phyloP scores from a whole-genome alignment of 306 rosid genomes.

The Gynostemma pentaphyllum region DNA sequence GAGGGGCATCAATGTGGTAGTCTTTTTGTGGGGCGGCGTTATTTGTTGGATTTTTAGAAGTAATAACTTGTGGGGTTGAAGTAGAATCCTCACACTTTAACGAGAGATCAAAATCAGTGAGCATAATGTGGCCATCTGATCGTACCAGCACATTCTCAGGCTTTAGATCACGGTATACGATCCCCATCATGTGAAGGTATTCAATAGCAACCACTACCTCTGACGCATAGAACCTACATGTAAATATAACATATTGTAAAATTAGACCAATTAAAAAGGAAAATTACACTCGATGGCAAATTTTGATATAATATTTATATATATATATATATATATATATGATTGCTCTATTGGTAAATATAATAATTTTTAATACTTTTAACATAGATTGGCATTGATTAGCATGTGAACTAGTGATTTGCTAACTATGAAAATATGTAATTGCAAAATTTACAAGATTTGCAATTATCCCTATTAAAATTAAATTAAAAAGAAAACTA shows the following conservation, averaged over 20 bases:
- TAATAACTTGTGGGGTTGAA: conserved; percentile 38
- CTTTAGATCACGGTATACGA: conserved; percentile 76
- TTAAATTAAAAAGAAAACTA: background rate
- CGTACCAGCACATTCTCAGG: conserved; percentile 73
- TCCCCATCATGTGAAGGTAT: conserved; percentile 91
- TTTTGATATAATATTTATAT: too few species aligned
- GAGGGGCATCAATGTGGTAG: conserved; percentile 22
- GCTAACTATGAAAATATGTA: too few species aligned
- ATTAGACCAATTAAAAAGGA: background rate
- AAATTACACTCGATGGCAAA: too few species aligned
- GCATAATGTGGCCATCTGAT: conserved; percentile 78
- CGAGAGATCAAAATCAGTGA: conserved; percentile 65
- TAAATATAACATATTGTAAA: background rate
- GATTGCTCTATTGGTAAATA: too few species aligned
- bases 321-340: too few species aligned
- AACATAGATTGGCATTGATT: too few species aligned
- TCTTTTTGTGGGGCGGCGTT: conserved; percentile 5
- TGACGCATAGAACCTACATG: conserved; percentile 60
- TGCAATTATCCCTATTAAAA: background rate
- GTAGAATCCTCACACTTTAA: conserved; percentile 30
- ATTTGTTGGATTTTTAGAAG: conserved; percentile 25
- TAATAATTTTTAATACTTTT: too few species aligned
- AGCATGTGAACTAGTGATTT: too few species aligned
- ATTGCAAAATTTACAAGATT: too few species aligned
- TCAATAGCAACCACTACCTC: conserved; percentile 72